phyloP scores from a whole-genome alignment of 1,284 basidiomycete genomes.

The Pseudozyma pruni region DNA sequence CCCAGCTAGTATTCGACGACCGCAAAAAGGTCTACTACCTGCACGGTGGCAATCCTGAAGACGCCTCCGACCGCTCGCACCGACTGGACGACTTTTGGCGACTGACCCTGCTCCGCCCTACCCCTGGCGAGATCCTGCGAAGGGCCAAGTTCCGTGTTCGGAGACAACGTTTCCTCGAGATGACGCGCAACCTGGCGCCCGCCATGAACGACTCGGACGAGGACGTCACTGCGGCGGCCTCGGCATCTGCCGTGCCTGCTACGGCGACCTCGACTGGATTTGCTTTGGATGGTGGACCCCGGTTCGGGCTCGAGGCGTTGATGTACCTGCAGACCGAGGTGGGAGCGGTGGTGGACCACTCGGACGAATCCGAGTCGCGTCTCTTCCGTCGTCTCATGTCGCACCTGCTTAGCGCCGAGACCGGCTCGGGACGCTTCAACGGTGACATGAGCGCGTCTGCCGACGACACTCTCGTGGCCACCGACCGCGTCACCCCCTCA shows the following conservation, averaged over 20 bases:
- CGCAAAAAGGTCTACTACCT: slow-evolving; percentile 63
- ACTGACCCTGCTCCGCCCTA: slow-evolving; percentile 60
- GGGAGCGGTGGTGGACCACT: slow-evolving; percentile 64
- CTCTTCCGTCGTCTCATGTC: slow-evolving; percentile 67
- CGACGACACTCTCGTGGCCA: slow-evolving; percentile 9
- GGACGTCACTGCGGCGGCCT: slow-evolving; percentile 5
- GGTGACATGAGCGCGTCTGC: slow-evolving; percentile 6
- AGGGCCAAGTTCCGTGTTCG: slow-evolving; percentile 66
- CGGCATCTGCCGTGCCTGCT: not conserved
- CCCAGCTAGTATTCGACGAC: slow-evolving; percentile 67
- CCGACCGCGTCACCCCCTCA: not conserved
- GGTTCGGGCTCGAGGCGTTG: slow-evolving; percentile 63
- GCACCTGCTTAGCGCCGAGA: slow-evolving; percentile 51
- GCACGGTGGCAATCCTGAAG: slow-evolving; percentile 67
- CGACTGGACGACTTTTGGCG: slow-evolving; percentile 67
- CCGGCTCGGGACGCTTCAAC: slow-evolving; percentile 3
- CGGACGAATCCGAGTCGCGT: slow-evolving; percentile 58
- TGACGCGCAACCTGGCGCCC: slow-evolving; percentile 41
- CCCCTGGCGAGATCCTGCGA: slow-evolving; percentile 64
- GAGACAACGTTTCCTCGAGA: slow-evolving; percentile 64
- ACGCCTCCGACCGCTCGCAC: slow-evolving; percentile 22
- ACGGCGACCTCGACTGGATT: not conserved
- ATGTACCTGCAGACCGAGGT: slow-evolving; percentile 68
- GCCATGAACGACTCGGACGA: slow-evolving; percentile 34
- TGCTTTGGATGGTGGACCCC: slow-evolving; percentile 14